phyloP scores from a whole-genome alignment of 2,329 filamentous ascomycete genomes.

The Cryphonectria japonica region DNA sequence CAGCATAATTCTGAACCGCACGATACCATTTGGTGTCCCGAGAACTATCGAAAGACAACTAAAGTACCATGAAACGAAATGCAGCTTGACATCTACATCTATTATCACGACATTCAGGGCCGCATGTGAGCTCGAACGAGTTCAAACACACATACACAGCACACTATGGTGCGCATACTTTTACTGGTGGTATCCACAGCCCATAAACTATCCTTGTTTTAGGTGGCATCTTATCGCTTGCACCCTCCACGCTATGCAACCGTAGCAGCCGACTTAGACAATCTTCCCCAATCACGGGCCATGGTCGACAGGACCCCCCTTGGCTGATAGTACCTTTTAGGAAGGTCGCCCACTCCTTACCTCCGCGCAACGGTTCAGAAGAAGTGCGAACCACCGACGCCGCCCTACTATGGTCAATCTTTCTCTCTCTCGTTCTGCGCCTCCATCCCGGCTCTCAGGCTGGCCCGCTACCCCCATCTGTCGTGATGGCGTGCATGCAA shows the following conservation, averaged over 20 bases:
- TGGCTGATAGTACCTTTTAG: conserved; percentile 17
- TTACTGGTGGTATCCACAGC: conserved; percentile 4
- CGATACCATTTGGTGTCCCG: neutral
- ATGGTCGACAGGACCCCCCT: neutral
- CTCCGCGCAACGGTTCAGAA: conserved; percentile 7
- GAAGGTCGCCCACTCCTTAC: conserved; percentile 8
- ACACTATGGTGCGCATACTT: neutral
- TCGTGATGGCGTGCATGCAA: conserved; percentile 8
- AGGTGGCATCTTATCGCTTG: conserved; percentile 9
- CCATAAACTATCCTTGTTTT: neutral
- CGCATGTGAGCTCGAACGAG: neutral
- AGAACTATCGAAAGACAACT: neutral
- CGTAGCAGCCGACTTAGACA: neutral
- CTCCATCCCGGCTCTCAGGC: neutral
- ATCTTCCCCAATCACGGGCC: conserved; percentile 18
- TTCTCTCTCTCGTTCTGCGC: neutral
- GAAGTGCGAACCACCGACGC: conserved; percentile 12
- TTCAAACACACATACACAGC: neutral
- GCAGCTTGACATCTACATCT: conserved; percentile 6
- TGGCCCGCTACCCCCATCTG: neutral
- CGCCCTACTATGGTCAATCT: too few relatives aligned
- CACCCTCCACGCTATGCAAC: neutral
- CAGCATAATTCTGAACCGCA: neutral
- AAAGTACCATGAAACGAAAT: neutral
- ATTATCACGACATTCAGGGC: neutral